Percentiles rank a stretch among this genome's conserved stretches.
Evolutionary conservation across 192 early-diverging fungal genomes (phyloP).

Genomic region (Entomortierella beljakovae): DNA sequence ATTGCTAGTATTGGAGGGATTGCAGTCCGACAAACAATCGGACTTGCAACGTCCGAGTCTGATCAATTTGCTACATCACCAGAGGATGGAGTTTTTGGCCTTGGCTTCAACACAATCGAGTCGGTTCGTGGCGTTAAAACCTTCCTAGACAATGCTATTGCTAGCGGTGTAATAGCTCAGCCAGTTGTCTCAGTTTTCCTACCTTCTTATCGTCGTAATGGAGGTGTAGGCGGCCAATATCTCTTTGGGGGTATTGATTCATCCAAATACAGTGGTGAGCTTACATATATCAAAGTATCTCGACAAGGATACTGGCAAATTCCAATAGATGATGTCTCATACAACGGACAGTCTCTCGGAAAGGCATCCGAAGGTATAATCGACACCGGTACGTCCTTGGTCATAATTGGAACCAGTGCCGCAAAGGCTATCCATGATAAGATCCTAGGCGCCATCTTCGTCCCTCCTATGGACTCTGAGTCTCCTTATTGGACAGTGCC

Average conservation of each 20-base stretch:
- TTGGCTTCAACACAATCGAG: slow-evolving; percentile 65
- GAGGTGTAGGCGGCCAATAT: slow-evolving; percentile 23
- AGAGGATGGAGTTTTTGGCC: slow-evolving; percentile 73
- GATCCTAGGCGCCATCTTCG: slow-evolving; percentile 12
- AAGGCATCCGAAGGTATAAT: slow-evolving; percentile 56
- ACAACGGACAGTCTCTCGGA: slow-evolving; percentile 52
- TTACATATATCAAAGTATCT: slow-evolving; percentile 64
- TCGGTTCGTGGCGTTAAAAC: slow-evolving; percentile 58
- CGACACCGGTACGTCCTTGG: slow-evolving; percentile 74
- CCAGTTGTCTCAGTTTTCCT: slow-evolving; percentile 74
- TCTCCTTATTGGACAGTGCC: slow-evolving; percentile 13
- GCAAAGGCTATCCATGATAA: slow-evolving; percentile 61
- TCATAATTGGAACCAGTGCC: slow-evolving; percentile 62
- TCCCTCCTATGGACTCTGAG: slow-evolving; percentile 6
- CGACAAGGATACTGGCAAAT: slow-evolving; percentile 69
- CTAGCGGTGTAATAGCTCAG: slow-evolving; percentile 60
- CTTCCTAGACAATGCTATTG: slow-evolving; percentile 68
- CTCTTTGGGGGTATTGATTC: slow-evolving; percentile 68
- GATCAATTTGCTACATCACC: slow-evolving; percentile 62
- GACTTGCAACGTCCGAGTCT: slow-evolving; percentile 68
- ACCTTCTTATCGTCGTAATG: slow-evolving; percentile 37
- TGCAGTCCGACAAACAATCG: slow-evolving; percentile 68
- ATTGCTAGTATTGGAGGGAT: slow-evolving; percentile 70
- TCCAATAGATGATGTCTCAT: slow-evolving; percentile 55
- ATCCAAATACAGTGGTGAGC: slow-evolving; percentile 55